phyloP scores from a whole-genome alignment of 345 rosid species.

The Angophora floribunda region DNA sequence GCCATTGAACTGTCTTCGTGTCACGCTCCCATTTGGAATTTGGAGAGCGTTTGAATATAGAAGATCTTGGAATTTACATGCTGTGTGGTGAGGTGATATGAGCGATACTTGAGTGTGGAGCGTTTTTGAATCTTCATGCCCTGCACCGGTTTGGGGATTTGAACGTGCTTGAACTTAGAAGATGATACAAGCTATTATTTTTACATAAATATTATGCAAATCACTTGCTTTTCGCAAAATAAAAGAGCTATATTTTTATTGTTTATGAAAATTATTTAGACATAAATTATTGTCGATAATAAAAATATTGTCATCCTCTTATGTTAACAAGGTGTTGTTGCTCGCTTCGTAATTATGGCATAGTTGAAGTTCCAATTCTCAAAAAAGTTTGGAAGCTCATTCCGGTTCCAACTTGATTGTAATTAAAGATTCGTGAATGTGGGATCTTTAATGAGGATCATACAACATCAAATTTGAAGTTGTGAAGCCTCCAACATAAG shows the following conservation, averaged over 20 bases:
- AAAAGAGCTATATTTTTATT: too few relatives aligned
- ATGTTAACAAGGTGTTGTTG: not conserved
- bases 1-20: not conserved
- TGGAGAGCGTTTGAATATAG: not conserved
- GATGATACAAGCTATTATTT: too few relatives aligned
- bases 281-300: too few relatives aligned
- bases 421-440: not conserved
- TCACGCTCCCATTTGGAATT: not conserved
- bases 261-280: too few relatives aligned
- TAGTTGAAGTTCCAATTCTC: rapidly evolving
- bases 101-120: too few relatives aligned
- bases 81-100: not conserved
- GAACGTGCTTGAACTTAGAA: not conserved
- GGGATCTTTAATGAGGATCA: not conserved
- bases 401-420: not conserved
- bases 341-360: rapidly evolving
- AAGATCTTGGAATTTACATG: not conserved
- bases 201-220: too few relatives aligned
- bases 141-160: not conserved
- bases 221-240: too few relatives aligned
- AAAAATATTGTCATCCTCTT: too few relatives aligned
- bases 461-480: not conserved
- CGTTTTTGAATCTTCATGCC: too few relatives aligned
- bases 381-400: not conserved
- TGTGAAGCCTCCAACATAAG: not conserved